These are phyloP conservation scores for Populus hybrid DNA, from an alignment of 441 rosid species.

Conservation along the genomic window DNA sequence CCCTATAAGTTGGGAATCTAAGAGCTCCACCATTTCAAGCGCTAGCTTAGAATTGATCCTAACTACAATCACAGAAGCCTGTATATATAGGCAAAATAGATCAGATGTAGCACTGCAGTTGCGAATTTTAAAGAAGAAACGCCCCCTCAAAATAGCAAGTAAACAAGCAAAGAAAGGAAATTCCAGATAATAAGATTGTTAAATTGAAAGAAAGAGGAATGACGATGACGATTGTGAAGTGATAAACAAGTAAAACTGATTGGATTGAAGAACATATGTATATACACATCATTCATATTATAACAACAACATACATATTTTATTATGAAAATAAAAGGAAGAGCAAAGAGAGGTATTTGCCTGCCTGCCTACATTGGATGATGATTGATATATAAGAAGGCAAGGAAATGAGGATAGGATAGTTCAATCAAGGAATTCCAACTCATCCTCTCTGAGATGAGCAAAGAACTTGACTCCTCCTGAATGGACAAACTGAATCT, in stretches of 20 bases:
- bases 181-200: background rate
- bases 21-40: background rate
- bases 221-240: background rate
- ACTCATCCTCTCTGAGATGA: conserved; percentile 90
- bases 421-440: conserved; percentile 46
- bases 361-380: background rate
- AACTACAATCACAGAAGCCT: background rate
- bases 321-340: no score
- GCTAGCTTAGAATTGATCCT: background rate
- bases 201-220: background rate
- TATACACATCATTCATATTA: background rate
- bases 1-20: background rate
- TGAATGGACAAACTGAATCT: conserved; percentile 52
- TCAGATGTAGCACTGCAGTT: background rate
- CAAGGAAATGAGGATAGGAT: background rate
- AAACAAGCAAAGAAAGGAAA: background rate
- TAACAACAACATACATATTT: background rate
- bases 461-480: conserved; percentile 66
- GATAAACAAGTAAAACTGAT: background rate
- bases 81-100: background rate
- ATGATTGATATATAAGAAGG: background rate
- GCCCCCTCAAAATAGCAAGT: background rate
- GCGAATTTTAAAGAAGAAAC: background rate
- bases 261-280: background rate
- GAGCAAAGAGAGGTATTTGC: background rate